Evolutionary conservation across 148 eudicot genomes (phyloP).

Genomic region (Persicaria maculosa): DNA sequence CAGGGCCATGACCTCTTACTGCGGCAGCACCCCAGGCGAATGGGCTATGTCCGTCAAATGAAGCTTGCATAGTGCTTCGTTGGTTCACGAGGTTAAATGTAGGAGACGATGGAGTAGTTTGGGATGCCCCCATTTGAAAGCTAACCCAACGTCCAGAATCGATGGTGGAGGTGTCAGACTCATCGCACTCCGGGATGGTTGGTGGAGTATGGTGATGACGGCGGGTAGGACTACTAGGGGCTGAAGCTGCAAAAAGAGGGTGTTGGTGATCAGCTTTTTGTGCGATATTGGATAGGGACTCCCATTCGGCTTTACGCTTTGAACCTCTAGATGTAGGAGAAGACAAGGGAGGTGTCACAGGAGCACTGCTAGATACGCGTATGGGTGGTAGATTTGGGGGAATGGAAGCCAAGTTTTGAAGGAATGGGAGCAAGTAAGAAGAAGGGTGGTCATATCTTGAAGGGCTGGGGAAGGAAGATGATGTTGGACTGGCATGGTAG

Average conservation of each 20-base stretch:
- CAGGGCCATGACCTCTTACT: constrained; percentile 51
- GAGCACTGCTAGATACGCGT: constrained; percentile 93
- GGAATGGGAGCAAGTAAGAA: constrained; percentile 70
- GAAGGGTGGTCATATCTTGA: constrained; percentile 40
- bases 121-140: constrained; percentile 48
- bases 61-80: constrained; percentile 25
- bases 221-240: constrained; percentile 80
- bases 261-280: constrained; percentile 35
- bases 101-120: constrained; percentile 65
- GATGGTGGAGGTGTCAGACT: constrained; percentile 71
- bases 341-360: constrained; percentile 87
- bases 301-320: constrained; percentile 63
- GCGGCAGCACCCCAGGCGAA: constrained; percentile 43
- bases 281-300: constrained; percentile 35
- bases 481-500: constrained; percentile 83
- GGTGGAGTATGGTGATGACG: constrained; percentile 46
- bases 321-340: constrained; percentile 78
- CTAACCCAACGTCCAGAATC: constrained; percentile 79
- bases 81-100: constrained; percentile 82
- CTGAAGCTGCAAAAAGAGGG: constrained; percentile 64
- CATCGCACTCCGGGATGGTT: constrained; percentile 92
- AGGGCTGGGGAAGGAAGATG: constrained; percentile 88
- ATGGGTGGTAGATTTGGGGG: constrained; percentile 65
- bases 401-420: constrained; percentile 53
- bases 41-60: constrained; percentile 18